Evolutionary conservation across 768 basidiomycete species (phyloP), one percentile per base, ranked within the genome.

Genomic region (Phanerochaete carnosa): DNA sequence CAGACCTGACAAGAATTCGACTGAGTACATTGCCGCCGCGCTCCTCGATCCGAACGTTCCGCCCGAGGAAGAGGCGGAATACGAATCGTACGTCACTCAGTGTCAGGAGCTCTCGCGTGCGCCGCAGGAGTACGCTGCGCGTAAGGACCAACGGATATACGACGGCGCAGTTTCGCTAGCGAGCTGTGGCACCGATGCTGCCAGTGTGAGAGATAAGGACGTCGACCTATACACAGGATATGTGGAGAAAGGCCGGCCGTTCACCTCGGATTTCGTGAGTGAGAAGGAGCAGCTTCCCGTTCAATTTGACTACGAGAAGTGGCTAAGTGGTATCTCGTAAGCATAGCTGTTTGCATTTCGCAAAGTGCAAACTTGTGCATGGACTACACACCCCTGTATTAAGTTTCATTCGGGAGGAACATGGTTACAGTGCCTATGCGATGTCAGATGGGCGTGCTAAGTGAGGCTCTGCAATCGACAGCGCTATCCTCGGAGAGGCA

Each of bases 61-160:
- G 0, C 80, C 81, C 30, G 76, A 79, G 30, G 90, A 93, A 68
- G 79, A 84, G 61, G 76, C 79, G 0, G 90, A 93, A 69, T 94
- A 93, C 72, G 83, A 87, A 66, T 85, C 85, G 87, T 88, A 92
- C 68, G 86, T 92, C 65, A 87, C 89, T 67, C 88, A 92, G 68
- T 87, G 81, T 63, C 81, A 87, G 58, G 84, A 87, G 51, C 77
- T 90, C 25, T 74, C 86, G 35, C 83, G 62, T 45, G 66, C 58
- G n/a, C 64, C 61, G 23, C 65, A 61, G 13, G 64, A 66, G 45
- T 62, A 62, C 29, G 63, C 66, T 1, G 66, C 70, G 32, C 50
- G 62, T n/a, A 57, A 64, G 33, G 61, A 63, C 55, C 45, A 49
- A 55, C 49, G 66, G 45, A 60, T 62, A 45, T 70, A 68, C 54